These are phyloP conservation scores for Raphanus raphanistrum DNA, from an alignment of 345 rosid genomes.

Conservation along the genomic window DNA sequence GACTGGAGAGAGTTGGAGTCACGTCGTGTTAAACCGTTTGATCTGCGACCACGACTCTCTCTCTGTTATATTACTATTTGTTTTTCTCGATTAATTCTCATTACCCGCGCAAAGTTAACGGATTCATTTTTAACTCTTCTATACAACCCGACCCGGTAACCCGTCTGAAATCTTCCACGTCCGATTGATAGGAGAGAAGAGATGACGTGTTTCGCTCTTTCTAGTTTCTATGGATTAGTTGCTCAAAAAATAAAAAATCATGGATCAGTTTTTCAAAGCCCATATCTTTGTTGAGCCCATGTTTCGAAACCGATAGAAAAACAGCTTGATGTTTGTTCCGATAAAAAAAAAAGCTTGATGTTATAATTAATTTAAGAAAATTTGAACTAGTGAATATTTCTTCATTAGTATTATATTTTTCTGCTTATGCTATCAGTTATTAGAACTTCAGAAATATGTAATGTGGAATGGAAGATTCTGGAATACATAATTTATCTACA, in stretches of 20 bases:
- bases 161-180: neutral
- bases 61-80: conserved; percentile 24
- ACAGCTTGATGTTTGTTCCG: no score
- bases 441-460: neutral
- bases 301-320: neutral
- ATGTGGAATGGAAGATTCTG: neutral
- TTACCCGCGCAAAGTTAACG: conserved; percentile 41
- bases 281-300: neutral
- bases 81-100: neutral
- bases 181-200: neutral
- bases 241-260: neutral
- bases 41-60: conserved; percentile 5
- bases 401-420: no score
- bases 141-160: neutral
- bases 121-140: neutral
- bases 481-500: neutral
- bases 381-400: no score
- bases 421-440: neutral
- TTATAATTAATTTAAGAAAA: no score
- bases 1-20: conserved; percentile 21
- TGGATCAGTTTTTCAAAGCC: neutral
- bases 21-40: conserved; percentile 33
- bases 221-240: neutral
- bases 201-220: neutral
- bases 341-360: no score